A percentile compares a stretch with the other conserved stretches of the same genome.
phyloP scores from a whole-genome alignment of 2,329 filamentous ascomycete genomes.

The Leptographium procerum region DNA sequence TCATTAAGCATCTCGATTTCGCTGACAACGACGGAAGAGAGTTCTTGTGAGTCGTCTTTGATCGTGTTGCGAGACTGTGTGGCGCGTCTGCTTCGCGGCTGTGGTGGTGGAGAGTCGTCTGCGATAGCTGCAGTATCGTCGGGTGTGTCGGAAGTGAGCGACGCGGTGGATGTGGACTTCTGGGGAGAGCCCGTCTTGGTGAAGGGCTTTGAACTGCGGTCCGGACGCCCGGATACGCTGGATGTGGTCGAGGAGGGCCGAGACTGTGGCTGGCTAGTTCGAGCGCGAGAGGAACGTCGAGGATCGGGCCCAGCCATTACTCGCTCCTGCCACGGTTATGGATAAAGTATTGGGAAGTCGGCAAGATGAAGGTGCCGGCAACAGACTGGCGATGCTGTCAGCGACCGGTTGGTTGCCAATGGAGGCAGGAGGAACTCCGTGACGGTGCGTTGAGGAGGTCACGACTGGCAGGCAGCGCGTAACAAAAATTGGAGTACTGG shows the following conservation, averaged over 20 bases:
- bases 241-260: conserved; percentile 71
- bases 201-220: conserved; percentile 61
- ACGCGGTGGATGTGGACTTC: conserved; percentile 64
- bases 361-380: conserved; percentile 15
- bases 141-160: conserved; percentile 56
- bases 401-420: not conserved
- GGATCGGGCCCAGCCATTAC: conserved; percentile 56
- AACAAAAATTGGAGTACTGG: not conserved
- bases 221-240: conserved; percentile 60
- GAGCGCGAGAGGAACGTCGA: conserved; percentile 85
- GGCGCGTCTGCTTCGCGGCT: conserved; percentile 47
- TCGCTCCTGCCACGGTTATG: conserved; percentile 17
- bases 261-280: conserved; percentile 62
- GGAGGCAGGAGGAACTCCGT: not conserved
- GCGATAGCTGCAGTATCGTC: conserved; percentile 44
- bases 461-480: not conserved
- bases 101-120: conserved; percentile 61
- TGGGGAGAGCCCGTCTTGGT: conserved; percentile 62
- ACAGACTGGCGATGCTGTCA: not conserved
- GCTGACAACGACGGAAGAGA: conserved; percentile 26
- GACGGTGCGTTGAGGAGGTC: not conserved
- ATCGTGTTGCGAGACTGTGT: conserved; percentile 1
- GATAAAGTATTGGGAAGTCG: conserved; percentile 1
- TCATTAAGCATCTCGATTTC: conserved; percentile 46
- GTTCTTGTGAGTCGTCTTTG: conserved; percentile 44